Conservation (phyloP, 2,329 filamentous ascomycete species). For the Calonectria honghensis region DNA sequence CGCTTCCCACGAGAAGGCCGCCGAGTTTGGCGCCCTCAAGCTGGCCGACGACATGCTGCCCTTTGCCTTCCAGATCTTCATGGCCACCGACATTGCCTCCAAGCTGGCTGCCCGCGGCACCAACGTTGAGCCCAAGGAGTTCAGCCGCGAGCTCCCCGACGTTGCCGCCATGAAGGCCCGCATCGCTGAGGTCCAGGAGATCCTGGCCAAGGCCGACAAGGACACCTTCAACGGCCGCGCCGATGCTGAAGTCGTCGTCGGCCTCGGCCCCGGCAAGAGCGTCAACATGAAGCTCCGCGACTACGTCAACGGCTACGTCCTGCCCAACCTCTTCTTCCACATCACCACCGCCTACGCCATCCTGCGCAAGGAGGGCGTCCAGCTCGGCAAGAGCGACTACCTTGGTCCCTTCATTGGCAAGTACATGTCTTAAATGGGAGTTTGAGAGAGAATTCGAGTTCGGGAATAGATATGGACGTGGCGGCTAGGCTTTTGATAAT, state of each 20-base stretch:
- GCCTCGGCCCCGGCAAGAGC: conserved; percentile 56
- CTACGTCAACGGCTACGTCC: conserved; percentile 68
- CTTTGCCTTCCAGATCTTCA: conserved; percentile 63
- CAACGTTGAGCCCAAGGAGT: conserved; percentile 55
- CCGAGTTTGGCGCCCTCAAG: conserved; percentile 56
- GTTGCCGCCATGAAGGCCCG: conserved; percentile 60
- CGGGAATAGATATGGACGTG: not conserved
- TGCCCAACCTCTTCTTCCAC: conserved; percentile 81
- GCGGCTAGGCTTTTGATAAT: conserved; percentile 2
- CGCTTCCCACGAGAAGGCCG: conserved; percentile 55
- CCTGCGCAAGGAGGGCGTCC: conserved; percentile 76
- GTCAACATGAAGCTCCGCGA: conserved; percentile 54
- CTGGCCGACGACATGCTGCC: conserved; percentile 66
- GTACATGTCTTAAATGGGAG: conserved; percentile 45
- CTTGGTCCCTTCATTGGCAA: conserved; percentile 60
- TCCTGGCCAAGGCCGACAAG: conserved; percentile 58
- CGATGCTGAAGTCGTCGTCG: conserved; percentile 55
- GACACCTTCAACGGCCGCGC: conserved; percentile 59
- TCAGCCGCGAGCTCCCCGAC: conserved; percentile 56
- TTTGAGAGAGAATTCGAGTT: not conserved
- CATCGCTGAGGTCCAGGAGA: conserved; percentile 57
- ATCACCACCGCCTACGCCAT: conserved; percentile 75
- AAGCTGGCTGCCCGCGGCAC: conserved; percentile 60
- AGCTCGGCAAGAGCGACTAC: conserved; percentile 77
- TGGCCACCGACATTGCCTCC: conserved; percentile 55